A percentile compares a stretch with the other conserved stretches of the same genome.
Evolutionary conservation across 2,329 filamentous ascomycete species (phyloP).

Genomic region (Akanthomyces dipterigenus): DNA sequence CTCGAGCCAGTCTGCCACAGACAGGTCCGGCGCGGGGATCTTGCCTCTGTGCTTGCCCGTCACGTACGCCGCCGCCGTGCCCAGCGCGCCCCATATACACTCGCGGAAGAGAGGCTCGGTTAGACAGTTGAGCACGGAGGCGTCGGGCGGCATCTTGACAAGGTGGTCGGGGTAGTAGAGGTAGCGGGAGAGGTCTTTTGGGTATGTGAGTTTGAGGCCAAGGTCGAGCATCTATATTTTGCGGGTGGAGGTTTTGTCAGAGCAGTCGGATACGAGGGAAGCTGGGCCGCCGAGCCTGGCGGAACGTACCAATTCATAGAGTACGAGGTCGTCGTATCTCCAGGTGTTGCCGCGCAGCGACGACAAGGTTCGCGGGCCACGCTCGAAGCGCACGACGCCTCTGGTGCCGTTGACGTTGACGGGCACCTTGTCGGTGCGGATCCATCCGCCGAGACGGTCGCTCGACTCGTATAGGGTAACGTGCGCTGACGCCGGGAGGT

Average conservation of each 20-base stretch:
- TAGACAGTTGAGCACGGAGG: constrained; percentile 20
- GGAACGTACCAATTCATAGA: constrained; percentile 60
- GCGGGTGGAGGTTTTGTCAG: not conserved
- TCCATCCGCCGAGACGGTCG: constrained; percentile 72
- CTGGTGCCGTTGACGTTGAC: constrained; percentile 50
- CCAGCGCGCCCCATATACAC: constrained; percentile 22
- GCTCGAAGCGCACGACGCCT: constrained; percentile 65
- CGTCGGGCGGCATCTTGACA: constrained; percentile 26
- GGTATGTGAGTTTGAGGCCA: constrained; percentile 41
- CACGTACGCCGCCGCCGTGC: not conserved
- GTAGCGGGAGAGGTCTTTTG: constrained; percentile 51
- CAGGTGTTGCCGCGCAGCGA: constrained; percentile 34
- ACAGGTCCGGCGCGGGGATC: constrained; percentile 22
- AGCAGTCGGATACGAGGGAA: not conserved
- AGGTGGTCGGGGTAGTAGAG: constrained; percentile 81
- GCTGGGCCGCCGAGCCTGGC: too few relatives aligned
- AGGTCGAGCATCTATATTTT: constrained; percentile 26
- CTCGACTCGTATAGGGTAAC: constrained; percentile 78
- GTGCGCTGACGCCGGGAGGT: constrained; percentile 54
- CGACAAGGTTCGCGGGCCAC: constrained; percentile 72
- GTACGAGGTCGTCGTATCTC: constrained; percentile 55
- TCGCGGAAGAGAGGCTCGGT: constrained; percentile 28
- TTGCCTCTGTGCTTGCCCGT: not conserved
- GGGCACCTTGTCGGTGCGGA: constrained; percentile 58
- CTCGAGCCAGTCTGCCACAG: constrained; percentile 31